These are phyloP conservation scores for Physcomitrellopsis africana DNA, from an alignment of 225 moss, liverwort and hornwort species.

Conservation along the genomic window DNA sequence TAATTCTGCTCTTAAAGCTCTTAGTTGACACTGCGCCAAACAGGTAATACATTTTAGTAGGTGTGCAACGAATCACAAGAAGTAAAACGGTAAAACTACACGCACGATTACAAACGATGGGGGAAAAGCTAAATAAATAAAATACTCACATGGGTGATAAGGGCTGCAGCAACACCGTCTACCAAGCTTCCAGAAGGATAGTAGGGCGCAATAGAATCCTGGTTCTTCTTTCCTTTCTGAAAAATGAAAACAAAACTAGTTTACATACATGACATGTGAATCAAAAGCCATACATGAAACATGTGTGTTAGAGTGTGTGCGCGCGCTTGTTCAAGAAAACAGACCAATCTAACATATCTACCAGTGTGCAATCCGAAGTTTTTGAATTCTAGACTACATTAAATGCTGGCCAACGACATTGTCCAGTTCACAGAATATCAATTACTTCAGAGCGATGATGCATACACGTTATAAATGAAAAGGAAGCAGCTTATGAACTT, in stretches of 20 bases:
- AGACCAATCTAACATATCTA: background rate
- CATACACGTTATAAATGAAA: background rate
- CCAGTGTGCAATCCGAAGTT: too few relatives aligned
- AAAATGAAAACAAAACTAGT: background rate
- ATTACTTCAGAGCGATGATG: background rate
- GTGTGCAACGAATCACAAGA: background rate
- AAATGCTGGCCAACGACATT: too few relatives aligned
- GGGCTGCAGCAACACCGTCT: constrained; percentile 70
- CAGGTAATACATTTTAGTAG: background rate
- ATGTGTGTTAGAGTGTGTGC: too few relatives aligned
- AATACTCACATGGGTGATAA: constrained; percentile 64
- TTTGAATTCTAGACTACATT: too few relatives aligned
- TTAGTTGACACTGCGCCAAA: constrained; percentile 74
- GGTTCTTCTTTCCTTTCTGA: constrained; percentile 53
- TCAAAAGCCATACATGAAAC: background rate
- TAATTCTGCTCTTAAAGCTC: constrained; percentile 63
- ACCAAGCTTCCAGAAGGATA: constrained; percentile 76
- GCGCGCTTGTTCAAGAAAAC: background rate
- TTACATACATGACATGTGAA: background rate
- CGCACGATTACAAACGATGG: too few relatives aligned
- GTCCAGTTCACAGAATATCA: background rate
- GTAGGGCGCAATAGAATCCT: constrained; percentile 43
- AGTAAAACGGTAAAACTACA: too few relatives aligned
- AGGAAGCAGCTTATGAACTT: background rate
- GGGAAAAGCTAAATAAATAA: background rate